These are phyloP conservation scores for Boletellus sp. DNA, from an alignment of 768 basidiomycete genomes.

Conservation along the genomic window DNA sequence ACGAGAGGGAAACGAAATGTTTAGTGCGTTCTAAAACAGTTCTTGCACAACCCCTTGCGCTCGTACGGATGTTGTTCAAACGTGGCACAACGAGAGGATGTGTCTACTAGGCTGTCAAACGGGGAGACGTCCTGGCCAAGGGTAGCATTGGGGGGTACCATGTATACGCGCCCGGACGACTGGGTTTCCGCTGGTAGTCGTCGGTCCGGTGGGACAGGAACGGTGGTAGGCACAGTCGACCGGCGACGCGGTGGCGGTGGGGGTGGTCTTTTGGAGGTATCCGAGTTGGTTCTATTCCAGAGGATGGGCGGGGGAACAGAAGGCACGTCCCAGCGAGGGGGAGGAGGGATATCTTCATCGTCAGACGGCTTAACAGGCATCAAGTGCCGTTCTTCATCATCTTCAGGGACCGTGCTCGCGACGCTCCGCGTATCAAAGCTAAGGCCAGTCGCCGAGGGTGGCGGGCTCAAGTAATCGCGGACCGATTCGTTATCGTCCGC, in stretches of 20 bases:
- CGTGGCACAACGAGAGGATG: constrained; percentile 42
- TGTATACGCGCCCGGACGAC: constrained; percentile 19
- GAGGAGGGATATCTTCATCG: constrained; percentile 22
- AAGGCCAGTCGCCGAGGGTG: constrained; percentile 19
- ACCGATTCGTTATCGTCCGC: constrained; percentile 24
- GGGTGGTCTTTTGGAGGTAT: constrained; percentile 39
- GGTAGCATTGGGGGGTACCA: constrained; percentile 29
- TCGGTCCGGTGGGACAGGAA: constrained; percentile 51
- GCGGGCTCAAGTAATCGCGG: constrained; percentile 20
- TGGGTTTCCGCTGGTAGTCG: constrained; percentile 14
- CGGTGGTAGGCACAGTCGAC: constrained; percentile 25
- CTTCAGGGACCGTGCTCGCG: constrained; percentile 40
- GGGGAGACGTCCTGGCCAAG: constrained; percentile 50
- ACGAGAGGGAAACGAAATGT: too few relatives aligned
- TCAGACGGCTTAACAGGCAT: constrained; percentile 28
- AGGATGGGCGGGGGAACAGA: constrained; percentile 16
- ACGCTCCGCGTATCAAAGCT: constrained; percentile 38
- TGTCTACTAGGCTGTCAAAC: constrained; percentile 61
- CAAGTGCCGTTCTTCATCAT: constrained; percentile 41
- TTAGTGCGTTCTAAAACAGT: constrained; percentile 56
- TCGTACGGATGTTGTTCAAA: constrained; percentile 71
- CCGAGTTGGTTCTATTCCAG: constrained; percentile 24
- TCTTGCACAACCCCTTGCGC: constrained; percentile 59
- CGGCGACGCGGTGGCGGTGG: constrained; percentile 68
- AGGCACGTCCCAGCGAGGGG: constrained; percentile 14